Conservation (phyloP, 768 basidiomycete species). For the Neoboletus magnificus region DNA sequence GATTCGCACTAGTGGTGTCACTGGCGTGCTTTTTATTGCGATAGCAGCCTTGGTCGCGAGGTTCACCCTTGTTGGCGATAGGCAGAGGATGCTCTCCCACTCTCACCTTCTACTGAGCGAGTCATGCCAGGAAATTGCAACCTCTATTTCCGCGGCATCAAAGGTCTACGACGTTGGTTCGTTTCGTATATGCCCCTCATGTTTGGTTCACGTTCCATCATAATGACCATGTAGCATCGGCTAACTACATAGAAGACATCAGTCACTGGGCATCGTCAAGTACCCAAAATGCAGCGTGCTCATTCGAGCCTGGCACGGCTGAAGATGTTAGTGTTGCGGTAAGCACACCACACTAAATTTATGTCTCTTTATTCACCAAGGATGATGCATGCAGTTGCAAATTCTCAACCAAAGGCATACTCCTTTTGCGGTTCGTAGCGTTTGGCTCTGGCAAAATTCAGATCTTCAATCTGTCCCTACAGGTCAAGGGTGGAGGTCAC, state of each 20-base stretch:
- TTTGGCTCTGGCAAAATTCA: neutral
- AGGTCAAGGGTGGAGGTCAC: slow-evolving; percentile 66
- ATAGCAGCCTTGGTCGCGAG: neutral
- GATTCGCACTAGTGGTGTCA: neutral
- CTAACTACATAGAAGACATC: slow-evolving; percentile 42
- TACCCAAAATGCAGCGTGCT: slow-evolving; percentile 43
- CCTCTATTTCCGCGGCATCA: slow-evolving; percentile 1
- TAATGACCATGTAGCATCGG: neutral
- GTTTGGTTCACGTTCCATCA: neutral
- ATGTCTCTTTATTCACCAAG: neutral
- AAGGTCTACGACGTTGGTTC: neutral
- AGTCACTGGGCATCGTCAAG: slow-evolving; percentile 52
- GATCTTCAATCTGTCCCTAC: neutral
- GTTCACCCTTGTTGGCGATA: neutral
- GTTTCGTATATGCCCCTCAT: neutral
- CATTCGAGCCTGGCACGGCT: slow-evolving; percentile 54
- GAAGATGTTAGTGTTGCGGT: slow-evolving; percentile 52
- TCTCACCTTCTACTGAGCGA: neutral
- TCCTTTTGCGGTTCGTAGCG: slow-evolving; percentile 22
- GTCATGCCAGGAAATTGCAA: neutral
- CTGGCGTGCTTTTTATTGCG: neutral
- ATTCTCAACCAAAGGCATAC: slow-evolving; percentile 42
- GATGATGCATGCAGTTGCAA: slow-evolving; percentile 2
- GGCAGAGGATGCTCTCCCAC: neutral
- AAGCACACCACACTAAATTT: neutral